Evolutionary conservation across 2,329 filamentous ascomycete genomes (phyloP).

Genomic region (Drechslera avenae): DNA sequence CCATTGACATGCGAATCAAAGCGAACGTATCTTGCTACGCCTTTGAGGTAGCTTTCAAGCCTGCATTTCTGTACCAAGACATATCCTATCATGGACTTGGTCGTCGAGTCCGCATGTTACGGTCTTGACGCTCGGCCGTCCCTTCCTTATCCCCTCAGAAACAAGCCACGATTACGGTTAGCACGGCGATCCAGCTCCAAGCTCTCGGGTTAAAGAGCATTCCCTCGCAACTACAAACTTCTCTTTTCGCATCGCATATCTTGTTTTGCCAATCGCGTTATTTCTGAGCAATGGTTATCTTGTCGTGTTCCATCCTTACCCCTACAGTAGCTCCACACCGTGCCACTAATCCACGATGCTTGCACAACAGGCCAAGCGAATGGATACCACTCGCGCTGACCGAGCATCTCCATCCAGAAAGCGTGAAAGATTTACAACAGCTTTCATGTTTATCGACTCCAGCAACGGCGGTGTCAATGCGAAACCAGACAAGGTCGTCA

Average conservation of each 20-base stretch:
- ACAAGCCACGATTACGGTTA: conserved; percentile 15
- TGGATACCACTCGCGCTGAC: conserved; percentile 10
- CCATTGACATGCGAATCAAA: not conserved
- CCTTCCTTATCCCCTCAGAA: conserved; percentile 20
- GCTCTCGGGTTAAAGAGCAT: conserved; percentile 22
- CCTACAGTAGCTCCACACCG: conserved; percentile 7
- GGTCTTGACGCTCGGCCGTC: conserved; percentile 24
- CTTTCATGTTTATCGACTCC: conserved; percentile 47
- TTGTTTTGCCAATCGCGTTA: conserved; percentile 2
- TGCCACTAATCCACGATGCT: conserved; percentile 18
- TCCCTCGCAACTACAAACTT: conserved; percentile 17
- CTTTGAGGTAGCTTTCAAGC: not conserved
- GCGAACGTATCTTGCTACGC: not conserved
- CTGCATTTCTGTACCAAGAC: not conserved
- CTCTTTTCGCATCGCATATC: conserved; percentile 15
- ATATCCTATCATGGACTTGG: not conserved
- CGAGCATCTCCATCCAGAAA: not conserved
- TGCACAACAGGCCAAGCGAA: conserved; percentile 11
- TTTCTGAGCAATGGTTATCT: conserved; percentile 1
- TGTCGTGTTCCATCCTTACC: not conserved
- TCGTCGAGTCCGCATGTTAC: not conserved
- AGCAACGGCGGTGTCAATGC: conserved; percentile 34
- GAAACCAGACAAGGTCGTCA: conserved; percentile 39
- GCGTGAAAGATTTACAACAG: conserved; percentile 22
- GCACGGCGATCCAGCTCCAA: conserved; percentile 7